Base-by-base conservation (phyloP, 1,139 yeast species). In the Sugiyamaella sp. region DNA sequence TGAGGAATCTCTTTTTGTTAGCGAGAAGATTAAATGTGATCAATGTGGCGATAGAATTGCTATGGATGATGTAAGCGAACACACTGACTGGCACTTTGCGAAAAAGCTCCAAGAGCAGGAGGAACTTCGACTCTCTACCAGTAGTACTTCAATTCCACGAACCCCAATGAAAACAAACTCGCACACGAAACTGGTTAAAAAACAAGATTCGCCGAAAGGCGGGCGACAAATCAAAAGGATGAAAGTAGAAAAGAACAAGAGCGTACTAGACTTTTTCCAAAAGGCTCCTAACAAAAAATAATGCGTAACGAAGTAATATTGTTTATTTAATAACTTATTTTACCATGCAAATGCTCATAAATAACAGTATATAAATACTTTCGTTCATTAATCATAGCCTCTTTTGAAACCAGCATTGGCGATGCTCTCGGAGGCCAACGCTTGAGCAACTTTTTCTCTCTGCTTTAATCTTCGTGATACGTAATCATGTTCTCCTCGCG, bases 391-490 rank as follows among this genome's bases (percentile, higher is more conserved):
- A 46, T 50, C 49, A 44, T 46, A 39, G 38, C 32, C 53, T 44
- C 46, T 35, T 39, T 38, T 46, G 39, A 49, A 49, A 25, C 52
- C 52, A 22, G 39, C 14, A 17, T 63, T 60, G 3, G 66, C 65
- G 46, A 65, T 56, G 32, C 82, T 72, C 63, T 85, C 89, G 0
- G 89, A 84, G 0, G 85, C 82, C 45, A 85, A 74, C 44, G 84
- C 80, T 59, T 81, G 84, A 0, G 87, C 82, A 52, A 84, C 71
- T 40, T 80, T 73, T 53, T 84, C 87, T 52, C 91, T 74, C 63
- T 82, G 86, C 21, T 79, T 81, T 46, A 87, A 65, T 52, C 89
- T 74, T 58, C 77, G 73, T 6, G 81, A 77, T 2, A 86, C 80
- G 60, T 72, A 79, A 2, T 72, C 75, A 20, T 67, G 62, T 52